Base-by-base conservation (phyloP, 164 flowering plant genomes). In the Saururus chinensis region DNA sequence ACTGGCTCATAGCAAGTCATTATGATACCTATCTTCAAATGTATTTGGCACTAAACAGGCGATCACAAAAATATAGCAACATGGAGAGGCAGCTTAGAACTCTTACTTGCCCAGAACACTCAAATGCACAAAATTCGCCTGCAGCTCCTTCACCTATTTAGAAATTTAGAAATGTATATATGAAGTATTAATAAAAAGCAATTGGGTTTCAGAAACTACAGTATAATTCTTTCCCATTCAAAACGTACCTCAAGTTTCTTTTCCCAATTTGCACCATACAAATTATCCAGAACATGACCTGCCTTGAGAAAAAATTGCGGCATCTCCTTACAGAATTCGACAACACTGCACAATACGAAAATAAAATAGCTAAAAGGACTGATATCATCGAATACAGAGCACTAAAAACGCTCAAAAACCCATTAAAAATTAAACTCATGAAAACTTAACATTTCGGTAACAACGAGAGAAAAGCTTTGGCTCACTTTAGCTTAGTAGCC, bases 251-350 rank as follows among this genome's bases (percentile, higher is more conserved):
- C 84, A 24, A 93, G 84, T 64, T 82, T 87, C 74, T 79, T 85
- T 76, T 90, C 91, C 97, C 99, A 93, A 70, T 93, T 88, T 40
- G 75, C 51, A 4, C 97, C 96, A 76, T 84, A 90, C 26, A 83
- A 57, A 49, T 67, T 75, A 59, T 82, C 74, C 30, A 93, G 67
- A 66, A 81, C 65, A 30, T 84, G 79, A 60, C 91, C 96, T 61
- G 78, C 87, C 73, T 85, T 93, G 67, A 93, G 76, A 63, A 81
- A 59, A 77, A 84, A 90, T 72, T 88, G 97, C 25, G 95, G 90
- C 67, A 90, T 74, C 82, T 93, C 99, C 68, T 82, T 87, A 72
- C 85, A 87, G 65, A 90, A 93, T 53, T 88, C 97, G 48, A 79
- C 77, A 59, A 82, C 71, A 69, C 99, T 93, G 79, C 25, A 68